These are phyloP conservation scores for Paecilomyces variotii DNA, from an alignment of 2,329 filamentous ascomycete species.

Conservation along the genomic window DNA sequence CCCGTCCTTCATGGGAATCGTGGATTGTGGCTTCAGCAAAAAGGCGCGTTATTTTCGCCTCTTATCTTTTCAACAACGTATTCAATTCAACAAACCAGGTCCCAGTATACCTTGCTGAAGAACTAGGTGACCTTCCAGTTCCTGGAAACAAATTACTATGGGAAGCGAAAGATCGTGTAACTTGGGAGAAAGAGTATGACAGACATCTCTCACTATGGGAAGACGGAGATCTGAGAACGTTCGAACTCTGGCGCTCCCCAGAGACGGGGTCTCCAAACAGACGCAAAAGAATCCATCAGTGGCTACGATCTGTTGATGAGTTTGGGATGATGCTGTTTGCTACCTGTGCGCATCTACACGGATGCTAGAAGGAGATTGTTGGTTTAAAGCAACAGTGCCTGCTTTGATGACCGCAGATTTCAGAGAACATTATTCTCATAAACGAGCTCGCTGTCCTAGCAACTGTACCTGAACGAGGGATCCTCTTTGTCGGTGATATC, in stretches of 20 bases:
- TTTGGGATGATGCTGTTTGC: conserved; percentile 49
- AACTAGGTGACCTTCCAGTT: conserved; percentile 39
- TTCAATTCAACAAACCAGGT: conserved; percentile 37
- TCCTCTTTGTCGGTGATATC: conserved; percentile 6
- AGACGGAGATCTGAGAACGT: conserved; percentile 36
- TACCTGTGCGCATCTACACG: conserved; percentile 20
- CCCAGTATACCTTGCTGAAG: conserved; percentile 43
- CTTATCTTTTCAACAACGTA: conserved; percentile 48
- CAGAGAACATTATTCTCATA: background rate
- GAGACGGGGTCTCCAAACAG: conserved; percentile 22
- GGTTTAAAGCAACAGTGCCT: too few species aligned
- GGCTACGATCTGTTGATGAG: conserved; percentile 46
- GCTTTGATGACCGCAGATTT: too few species aligned
- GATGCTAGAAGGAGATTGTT: conserved; percentile 9
- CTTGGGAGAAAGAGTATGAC: conserved; percentile 42
- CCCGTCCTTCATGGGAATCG: conserved; percentile 43
- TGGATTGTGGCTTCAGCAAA: conserved; percentile 50
- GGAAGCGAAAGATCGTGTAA: conserved; percentile 27
- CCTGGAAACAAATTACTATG: conserved; percentile 39
- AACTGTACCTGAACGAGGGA: conserved; percentile 3
- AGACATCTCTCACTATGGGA: conserved; percentile 36
- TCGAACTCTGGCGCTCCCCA: conserved; percentile 44
- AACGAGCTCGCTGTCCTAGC: background rate
- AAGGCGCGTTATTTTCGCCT: conserved; percentile 42
- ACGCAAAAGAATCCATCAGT: conserved; percentile 37